Evolutionary conservation across 2,329 filamentous ascomycete species (phyloP).

Genomic region (Blastomyces parvus): DNA sequence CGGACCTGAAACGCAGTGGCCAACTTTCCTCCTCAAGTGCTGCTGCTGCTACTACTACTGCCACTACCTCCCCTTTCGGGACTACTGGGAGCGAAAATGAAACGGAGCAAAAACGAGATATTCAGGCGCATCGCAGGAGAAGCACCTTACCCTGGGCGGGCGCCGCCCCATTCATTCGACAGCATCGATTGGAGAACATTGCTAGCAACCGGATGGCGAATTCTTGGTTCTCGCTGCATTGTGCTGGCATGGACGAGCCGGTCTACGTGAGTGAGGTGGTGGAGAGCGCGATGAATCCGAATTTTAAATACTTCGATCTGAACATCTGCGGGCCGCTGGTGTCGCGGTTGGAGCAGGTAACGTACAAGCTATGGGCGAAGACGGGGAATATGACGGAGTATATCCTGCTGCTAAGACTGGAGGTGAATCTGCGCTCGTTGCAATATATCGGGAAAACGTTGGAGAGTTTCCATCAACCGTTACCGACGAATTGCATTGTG

Average conservation of each 20-base stretch:
- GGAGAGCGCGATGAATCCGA: constrained; percentile 77
- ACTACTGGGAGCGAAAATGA: constrained; percentile 7
- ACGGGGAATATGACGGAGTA: constrained; percentile 44
- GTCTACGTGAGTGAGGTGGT: constrained; percentile 84
- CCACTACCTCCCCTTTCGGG: neutral
- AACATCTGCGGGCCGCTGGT: constrained; percentile 52
- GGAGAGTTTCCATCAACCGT: constrained; percentile 56
- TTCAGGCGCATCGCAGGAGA: constrained; percentile 36
- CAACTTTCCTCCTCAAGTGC: constrained; percentile 11
- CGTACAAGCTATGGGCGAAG: constrained; percentile 65
- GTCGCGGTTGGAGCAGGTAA: constrained; percentile 56
- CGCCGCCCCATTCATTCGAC: constrained; percentile 51
- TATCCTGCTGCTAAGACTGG: constrained; percentile 62
- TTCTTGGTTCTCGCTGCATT: constrained; percentile 79
- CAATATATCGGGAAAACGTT: constrained; percentile 65
- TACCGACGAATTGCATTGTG: constrained; percentile 72
- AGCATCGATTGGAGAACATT: constrained; percentile 66
- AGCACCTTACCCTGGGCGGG: constrained; percentile 56
- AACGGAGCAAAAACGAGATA: constrained; percentile 12
- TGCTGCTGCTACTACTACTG: constrained; percentile 1
- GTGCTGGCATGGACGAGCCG: constrained; percentile 55
- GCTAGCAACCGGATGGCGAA: constrained; percentile 67
- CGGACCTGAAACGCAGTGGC: constrained; percentile 37
- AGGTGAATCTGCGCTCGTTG: constrained; percentile 60
- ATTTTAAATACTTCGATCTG: constrained; percentile 77